Percentiles rank a stretch among this genome's conserved stretches.
These are phyloP conservation scores for Epichloe aotearoae DNA, from an alignment of 2,329 filamentous ascomycete genomes.

Conservation along the genomic window DNA sequence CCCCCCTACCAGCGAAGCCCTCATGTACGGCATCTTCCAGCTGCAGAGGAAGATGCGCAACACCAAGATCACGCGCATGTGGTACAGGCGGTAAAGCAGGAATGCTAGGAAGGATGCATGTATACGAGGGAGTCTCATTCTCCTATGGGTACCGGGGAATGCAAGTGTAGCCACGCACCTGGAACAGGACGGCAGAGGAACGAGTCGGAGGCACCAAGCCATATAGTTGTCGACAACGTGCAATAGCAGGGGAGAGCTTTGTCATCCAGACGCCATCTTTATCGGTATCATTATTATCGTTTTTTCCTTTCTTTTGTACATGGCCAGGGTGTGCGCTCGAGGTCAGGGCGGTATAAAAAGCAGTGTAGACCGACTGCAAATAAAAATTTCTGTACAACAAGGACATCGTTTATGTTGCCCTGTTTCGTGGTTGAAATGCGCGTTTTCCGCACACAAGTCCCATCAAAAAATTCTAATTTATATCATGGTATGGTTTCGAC, in stretches of 20 bases:
- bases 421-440: neutral
- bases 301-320: neutral
- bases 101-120: neutral
- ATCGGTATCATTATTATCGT: neutral
- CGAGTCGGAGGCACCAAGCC: neutral
- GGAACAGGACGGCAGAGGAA: neutral
- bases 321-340: neutral
- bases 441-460: too few relatives aligned
- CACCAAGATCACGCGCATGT: constrained; percentile 41
- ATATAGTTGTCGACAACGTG: neutral
- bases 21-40: constrained; percentile 61
- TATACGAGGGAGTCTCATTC: too few relatives aligned
- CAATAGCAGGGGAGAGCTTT: neutral
- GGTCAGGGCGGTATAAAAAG: neutral
- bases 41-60: constrained; percentile 63
- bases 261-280: neutral
- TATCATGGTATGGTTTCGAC: too few relatives aligned
- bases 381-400: neutral
- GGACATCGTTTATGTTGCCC: neutral
- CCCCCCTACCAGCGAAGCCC: constrained; percentile 48
- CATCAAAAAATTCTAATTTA: too few relatives aligned
- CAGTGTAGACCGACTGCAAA: neutral
- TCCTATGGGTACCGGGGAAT: neutral
- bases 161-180: neutral
- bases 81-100: constrained; percentile 39